A percentile compares a stretch with the other conserved stretches of the same genome.
phyloP scores from a whole-genome alignment of 169 alveolate genomes.

The Cystoisospora suis region DNA sequence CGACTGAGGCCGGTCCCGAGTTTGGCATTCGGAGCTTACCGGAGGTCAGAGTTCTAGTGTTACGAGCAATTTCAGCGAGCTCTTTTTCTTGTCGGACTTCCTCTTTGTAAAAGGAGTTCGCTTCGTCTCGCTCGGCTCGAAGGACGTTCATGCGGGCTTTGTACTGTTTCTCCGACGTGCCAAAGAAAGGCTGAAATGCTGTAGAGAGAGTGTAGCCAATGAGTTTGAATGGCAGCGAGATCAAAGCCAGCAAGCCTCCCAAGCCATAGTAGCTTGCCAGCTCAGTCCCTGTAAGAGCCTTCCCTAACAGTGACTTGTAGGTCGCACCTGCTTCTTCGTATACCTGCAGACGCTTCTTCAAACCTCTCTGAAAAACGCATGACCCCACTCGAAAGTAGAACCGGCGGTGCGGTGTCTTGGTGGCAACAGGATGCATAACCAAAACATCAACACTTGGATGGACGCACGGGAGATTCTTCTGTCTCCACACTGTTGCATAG shows the following conservation, averaged over 20 bases:
- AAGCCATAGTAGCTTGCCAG: constrained; percentile 1
- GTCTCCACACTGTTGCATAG: too few relatives aligned
- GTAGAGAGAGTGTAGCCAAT: background rate
- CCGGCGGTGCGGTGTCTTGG: too few relatives aligned
- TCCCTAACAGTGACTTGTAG: background rate
- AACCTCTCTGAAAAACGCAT: background rate
- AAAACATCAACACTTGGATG: too few relatives aligned
- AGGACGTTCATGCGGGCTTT: background rate
- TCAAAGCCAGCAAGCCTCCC: background rate
- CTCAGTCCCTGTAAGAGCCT: background rate
- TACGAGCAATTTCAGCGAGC: background rate
- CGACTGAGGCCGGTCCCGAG: background rate
- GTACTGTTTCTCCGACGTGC: background rate
- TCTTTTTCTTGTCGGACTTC: background rate
- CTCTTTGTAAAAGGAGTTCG: background rate
- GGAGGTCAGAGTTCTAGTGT: background rate
- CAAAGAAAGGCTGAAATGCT: background rate
- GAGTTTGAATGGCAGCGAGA: background rate
- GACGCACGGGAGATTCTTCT: too few relatives aligned
- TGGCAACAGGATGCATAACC: too few relatives aligned
- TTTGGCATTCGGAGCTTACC: background rate
- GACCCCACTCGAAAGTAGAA: background rate
- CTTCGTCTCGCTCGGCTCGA: constrained; percentile 1
- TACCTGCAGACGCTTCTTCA: background rate
- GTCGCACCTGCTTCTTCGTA: background rate